Evolutionary conservation across 2,329 filamentous ascomycete species (phyloP), one percentile per base, ranked within the genome.

Genomic region (Amylocarpus encephaloides): DNA sequence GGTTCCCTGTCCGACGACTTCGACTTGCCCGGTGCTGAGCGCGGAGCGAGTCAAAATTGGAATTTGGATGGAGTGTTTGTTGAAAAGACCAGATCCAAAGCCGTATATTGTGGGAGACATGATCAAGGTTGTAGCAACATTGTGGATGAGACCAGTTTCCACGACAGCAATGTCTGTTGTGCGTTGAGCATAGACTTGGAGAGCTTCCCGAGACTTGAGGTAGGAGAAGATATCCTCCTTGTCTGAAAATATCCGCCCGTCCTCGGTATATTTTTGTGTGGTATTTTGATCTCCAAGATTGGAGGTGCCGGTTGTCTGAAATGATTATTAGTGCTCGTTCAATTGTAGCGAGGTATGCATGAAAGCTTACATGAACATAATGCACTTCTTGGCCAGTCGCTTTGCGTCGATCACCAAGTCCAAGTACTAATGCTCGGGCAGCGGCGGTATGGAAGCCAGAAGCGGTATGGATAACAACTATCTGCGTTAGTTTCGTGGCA

Each of bases 31-130:
- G 6, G 49, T 42, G 16, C 60, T 54, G 2, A 69, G 44, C 0
- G 66, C 65, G 1, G 56, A 52, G 6, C 59, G 53, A 2, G 69
- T 66, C 6, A 70, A 50, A 1, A 39, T 54, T 2, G 69, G 69
- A 12, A 73, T 63, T 51, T 74, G 69, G 34, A 70, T 64, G 6
- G 67, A 70, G 1, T 53, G 46, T 6, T 52, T 62, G 43, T 74
- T 70, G 58, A 71, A 73, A 0, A 64, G 50, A 0, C 72, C 73
- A 0, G n/a, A n/a, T n/a, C 72, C 71, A 0, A 57, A 46, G 15
- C 75, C 75, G 55, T 71, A 78, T 42, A 78, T 73, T 1, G 67
- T 68, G 0, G 73, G 73, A 1, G 67, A 63, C 68, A 75, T 76
- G 46, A 78, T 63, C 34, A 74, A 65, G 33, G 69, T 59, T 0